Evolutionary conservation across 2,329 filamentous ascomycete genomes (phyloP), one percentile per base, ranked within the genome.

Genomic region (Fusarium lateritium): DNA sequence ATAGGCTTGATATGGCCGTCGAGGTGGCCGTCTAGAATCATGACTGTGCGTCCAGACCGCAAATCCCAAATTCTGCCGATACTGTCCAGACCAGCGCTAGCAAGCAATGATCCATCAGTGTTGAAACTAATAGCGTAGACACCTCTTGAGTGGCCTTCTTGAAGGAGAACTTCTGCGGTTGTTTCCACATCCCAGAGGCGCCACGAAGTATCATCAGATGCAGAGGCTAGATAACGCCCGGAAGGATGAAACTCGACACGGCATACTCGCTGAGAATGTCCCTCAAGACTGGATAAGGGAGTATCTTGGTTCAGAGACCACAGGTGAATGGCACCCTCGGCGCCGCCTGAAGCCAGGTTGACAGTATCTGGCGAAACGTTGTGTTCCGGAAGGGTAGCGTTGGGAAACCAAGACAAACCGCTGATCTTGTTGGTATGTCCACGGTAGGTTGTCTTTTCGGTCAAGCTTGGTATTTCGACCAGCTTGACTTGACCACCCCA

Each of bases 201-300:
- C 96, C 96, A 99, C 1, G 96, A 97, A 3, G 94, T 97, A 77
- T 99, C 96, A 75, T 96, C 96, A 0, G 94, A 97, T 8, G 96
- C 96, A 2, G 94, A 97, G 7, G 95, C 96, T 7, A 98, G 84
- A 75, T 95, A 98, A 65, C 87, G 87, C 5, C 95, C 95, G 0
- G 93, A 97, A 0, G 96, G 96, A 72, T 99, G 96, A 76, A 98
- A 97, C 62, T 97, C 96, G 14, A 97, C 91, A 58, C 95, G 89
- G 74, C 94, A 97, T 10, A 99, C 94, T 65, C 96, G 91, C 55
- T 92, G 92, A 6, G 88, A 90, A 76, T 99, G 96, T 1, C 95
- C 96, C 24, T 90, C 86, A 0, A 98, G 84, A 0, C 92, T 97
- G 1, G 92, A 88, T 6, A 98, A 77, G 0, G 96, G 96, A 2